Evolutionary conservation across 1,284 basidiomycete genomes (phyloP).

Genomic region (Cronartium ribicola): DNA sequence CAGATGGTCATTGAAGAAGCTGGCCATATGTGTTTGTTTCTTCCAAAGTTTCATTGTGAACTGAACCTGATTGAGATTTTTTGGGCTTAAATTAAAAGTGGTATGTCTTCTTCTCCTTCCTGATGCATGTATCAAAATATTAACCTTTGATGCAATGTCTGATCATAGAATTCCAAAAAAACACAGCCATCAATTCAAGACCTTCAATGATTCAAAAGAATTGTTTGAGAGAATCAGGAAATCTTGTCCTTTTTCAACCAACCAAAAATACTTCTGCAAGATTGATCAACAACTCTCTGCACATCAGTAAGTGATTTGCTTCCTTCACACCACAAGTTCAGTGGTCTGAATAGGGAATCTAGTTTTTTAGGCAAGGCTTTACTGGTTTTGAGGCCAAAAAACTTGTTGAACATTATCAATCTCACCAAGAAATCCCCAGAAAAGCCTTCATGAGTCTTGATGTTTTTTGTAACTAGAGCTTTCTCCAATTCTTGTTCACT

Average conservation of each 20-base stretch:
- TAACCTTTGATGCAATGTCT: background rate
- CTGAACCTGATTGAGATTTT: constrained; percentile 27
- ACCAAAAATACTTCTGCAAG: constrained; percentile 6
- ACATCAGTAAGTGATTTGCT: constrained; percentile 6
- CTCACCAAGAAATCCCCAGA: too few species aligned
- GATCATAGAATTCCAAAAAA: background rate
- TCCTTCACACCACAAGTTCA: background rate
- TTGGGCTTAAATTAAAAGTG: constrained; percentile 16
- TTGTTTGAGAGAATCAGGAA: background rate
- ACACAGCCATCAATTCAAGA: constrained; percentile 9
- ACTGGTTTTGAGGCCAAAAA: too few species aligned
- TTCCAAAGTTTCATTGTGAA: constrained; percentile 27
- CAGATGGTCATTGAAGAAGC: constrained; percentile 30
- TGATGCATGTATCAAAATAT: background rate
- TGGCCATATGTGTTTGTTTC: constrained; percentile 9
- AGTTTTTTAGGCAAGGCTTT: too few species aligned
- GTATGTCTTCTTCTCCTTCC: background rate
- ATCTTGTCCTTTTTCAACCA: background rate
- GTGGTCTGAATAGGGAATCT: too few species aligned
- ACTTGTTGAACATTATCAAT: too few species aligned
- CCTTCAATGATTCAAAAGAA: constrained; percentile 1
- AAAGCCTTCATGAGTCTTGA: too few species aligned
- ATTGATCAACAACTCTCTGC: constrained; percentile 16
- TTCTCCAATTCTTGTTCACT: too few species aligned
- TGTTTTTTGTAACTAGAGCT: too few species aligned